Conservation (phyloP, 306 rosid species). For the Casuarina equisetifolia region DNA sequence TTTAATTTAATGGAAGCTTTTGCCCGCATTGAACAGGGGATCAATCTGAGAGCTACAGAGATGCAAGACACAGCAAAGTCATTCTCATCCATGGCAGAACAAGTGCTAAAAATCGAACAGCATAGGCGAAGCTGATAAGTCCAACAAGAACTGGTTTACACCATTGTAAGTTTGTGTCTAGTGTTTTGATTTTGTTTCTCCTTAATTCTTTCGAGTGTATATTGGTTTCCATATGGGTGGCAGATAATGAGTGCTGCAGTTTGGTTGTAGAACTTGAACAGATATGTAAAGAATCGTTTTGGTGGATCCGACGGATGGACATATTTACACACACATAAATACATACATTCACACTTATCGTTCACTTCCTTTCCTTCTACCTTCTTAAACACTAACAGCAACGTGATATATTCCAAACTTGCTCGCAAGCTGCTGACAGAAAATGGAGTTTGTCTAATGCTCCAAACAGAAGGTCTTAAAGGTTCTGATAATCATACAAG, state of each 20-base stretch:
- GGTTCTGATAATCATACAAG: neutral
- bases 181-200: slow-evolving; percentile 1
- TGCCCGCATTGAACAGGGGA: slow-evolving; percentile 49
- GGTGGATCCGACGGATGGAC: neutral
- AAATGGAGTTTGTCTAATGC: neutral
- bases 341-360: no score
- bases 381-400: neutral
- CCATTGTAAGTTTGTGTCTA: neutral
- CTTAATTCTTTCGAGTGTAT: slow-evolving; percentile 11
- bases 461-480: neutral
- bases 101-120: slow-evolving; percentile 63
- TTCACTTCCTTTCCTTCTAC: neutral
- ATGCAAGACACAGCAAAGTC: slow-evolving; percentile 83
- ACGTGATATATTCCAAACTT: neutral
- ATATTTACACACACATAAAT: neutral
- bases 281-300: neutral
- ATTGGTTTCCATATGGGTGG: neutral
- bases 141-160: neutral
- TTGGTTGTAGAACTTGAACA: neutral
- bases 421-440: neutral
- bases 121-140: slow-evolving; percentile 42
- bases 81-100: slow-evolving; percentile 79
- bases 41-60: slow-evolving; percentile 50
- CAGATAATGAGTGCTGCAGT: neutral
- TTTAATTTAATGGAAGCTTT: neutral